Evolutionary conservation across 176 grass and related monocot genomes (phyloP).

Genomic region (Pharus latifolius): DNA sequence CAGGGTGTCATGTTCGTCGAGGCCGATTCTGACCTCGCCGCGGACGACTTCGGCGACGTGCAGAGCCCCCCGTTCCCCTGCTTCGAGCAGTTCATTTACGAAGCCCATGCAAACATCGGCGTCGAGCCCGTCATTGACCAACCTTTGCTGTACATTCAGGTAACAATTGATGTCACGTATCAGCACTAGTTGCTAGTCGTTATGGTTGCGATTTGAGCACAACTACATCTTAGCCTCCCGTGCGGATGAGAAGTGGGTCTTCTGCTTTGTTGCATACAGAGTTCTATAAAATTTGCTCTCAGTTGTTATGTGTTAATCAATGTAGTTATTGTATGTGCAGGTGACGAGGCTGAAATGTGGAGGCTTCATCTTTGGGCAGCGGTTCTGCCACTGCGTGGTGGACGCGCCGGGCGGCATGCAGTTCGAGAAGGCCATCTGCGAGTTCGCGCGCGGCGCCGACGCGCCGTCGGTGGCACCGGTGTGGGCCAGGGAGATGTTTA

Average conservation of each 20-base stretch:
- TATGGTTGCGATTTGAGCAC: no score
- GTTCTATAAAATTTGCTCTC: no score
- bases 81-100: slow-evolving; percentile 40
- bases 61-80: slow-evolving; percentile 51
- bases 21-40: slow-evolving; percentile 49
- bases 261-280: no score
- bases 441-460: slow-evolving; percentile 37
- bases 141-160: slow-evolving; percentile 52
- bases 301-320: no score
- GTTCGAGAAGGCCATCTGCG: slow-evolving; percentile 53
- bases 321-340: no score
- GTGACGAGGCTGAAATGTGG: slow-evolving; percentile 59
- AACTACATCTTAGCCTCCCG: no score
- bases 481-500: slow-evolving; percentile 58
- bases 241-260: no score
- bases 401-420: slow-evolving; percentile 58
- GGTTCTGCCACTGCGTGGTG: slow-evolving; percentile 43
- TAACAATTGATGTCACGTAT: no score
- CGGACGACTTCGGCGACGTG: slow-evolving; percentile 42
- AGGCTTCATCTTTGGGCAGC: slow-evolving; percentile 56
- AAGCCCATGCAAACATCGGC: slow-evolving; percentile 19
- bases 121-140: slow-evolving; percentile 29
- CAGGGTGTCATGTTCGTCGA: slow-evolving; percentile 64
- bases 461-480: slow-evolving; percentile 20
- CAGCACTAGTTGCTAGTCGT: no score